Evolutionary conservation across 306 rosid genomes (phyloP), one percentile per base, ranked within the genome.

Genomic region (Ormosia semicastrata): DNA sequence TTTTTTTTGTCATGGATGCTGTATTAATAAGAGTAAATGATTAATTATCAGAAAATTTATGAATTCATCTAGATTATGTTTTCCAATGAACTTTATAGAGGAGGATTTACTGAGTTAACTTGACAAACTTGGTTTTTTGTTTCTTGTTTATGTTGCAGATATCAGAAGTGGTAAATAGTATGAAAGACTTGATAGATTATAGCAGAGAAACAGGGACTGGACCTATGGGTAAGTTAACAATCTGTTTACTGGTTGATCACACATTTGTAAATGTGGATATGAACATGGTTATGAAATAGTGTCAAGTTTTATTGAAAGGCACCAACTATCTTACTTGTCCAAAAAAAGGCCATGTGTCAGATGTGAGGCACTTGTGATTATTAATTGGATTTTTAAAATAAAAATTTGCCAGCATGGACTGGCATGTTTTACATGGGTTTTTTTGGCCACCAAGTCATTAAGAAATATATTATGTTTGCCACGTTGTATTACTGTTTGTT

Each of bases 121-220:
- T 80, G 79, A 46, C 36, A 36, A 49, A 52, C 9, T 41, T 43
- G 65, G 43, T 30, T 11, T 43, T 34, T 32, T 72, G 34, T 53
- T 56, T 57, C 53, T 56, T 71, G 63, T 18, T 18, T 40, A 65
- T 54, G 43, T 58, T 86, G 87, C 94, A 93, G 98, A 95, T 95
- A 85, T 93, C 99, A 4, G 98, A 95, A 87, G 99, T 93, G 75
- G 99, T 93, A 64, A 95, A 95, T 88, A 91, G 97, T 82, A 93
- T 95, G 98, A 95, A 95, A 81, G 99, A 95, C 89, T 83, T 95
- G 90, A 95, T 95, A 81, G 99, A 95, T 91, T 95, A 93, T 87
- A 95, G 99, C 88, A 87, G 92, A 86, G 93, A 91, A 85, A 88
- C 92, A 5, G 84, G 87, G 68, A 90, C 89, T 60, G 99, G 99